Evolutionary conservation across 1,284 basidiomycete genomes (phyloP).

Genomic region (Apiotrichum siamense): DNA sequence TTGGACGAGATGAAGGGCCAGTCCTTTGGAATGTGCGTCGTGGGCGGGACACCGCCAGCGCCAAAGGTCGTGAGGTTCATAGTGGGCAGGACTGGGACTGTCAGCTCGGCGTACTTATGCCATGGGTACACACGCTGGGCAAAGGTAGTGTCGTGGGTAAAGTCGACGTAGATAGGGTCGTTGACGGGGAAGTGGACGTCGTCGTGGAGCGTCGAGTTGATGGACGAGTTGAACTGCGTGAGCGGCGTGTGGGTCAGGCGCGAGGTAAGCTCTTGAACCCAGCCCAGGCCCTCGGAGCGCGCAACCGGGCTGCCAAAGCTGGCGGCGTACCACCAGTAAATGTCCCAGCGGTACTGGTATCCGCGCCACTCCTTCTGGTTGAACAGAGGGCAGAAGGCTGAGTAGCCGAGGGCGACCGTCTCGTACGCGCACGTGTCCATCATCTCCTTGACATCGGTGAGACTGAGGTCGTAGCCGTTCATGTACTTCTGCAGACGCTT

Average conservation of each 20-base stretch:
- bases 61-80: slow-evolving; percentile 66
- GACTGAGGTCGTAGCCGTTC: slow-evolving; percentile 60
- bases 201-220: slow-evolving; percentile 56
- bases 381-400: slow-evolving; percentile 55
- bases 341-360: slow-evolving; percentile 54
- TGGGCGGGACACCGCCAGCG: slow-evolving; percentile 61
- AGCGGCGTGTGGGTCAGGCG: slow-evolving; percentile 50
- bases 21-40: slow-evolving; percentile 61
- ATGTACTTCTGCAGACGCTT: slow-evolving; percentile 59
- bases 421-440: slow-evolving; percentile 30
- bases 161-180: slow-evolving; percentile 52
- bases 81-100: slow-evolving; percentile 54
- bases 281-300: slow-evolving; percentile 47
- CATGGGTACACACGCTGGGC: slow-evolving; percentile 29
- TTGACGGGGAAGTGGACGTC: slow-evolving; percentile 58
- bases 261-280: slow-evolving; percentile 48
- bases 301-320: slow-evolving; percentile 45
- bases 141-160: slow-evolving; percentile 45
- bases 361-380: slow-evolving; percentile 62
- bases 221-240: slow-evolving; percentile 53
- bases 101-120: slow-evolving; percentile 2
- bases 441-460: slow-evolving; percentile 57
- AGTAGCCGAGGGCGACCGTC: slow-evolving; percentile 50
- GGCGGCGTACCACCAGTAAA: slow-evolving; percentile 48
- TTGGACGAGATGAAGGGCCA: slow-evolving; percentile 47